These are phyloP conservation scores for Sclerotinia sclerotiorum DNA, from an alignment of 2,329 filamentous ascomycete species.

Conservation along the genomic window DNA sequence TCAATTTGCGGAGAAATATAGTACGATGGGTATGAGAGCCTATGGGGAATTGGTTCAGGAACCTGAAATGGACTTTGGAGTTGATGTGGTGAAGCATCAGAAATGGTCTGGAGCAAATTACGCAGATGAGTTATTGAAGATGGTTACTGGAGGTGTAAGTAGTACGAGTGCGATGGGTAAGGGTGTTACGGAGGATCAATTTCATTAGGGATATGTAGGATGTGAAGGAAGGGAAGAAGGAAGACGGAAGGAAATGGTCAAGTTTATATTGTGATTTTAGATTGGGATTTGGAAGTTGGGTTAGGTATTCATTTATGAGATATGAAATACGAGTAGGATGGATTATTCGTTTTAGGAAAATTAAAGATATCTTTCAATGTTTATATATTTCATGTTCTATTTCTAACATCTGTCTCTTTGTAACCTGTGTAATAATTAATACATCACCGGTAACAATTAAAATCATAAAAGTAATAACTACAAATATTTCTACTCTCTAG, in stretches of 20 bases:
- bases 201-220: constrained; percentile 52
- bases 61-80: constrained; percentile 85
- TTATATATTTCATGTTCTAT: neutral
- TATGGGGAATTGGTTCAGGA: constrained; percentile 98
- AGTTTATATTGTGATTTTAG: neutral
- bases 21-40: constrained; percentile 83
- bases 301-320: neutral
- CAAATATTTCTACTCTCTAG: too few species aligned
- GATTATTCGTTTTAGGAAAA: neutral
- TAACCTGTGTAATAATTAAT: too few species aligned
- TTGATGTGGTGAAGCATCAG: constrained; percentile 98
- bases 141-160: constrained; percentile 91
- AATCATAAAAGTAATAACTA: too few species aligned
- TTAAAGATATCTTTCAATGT: neutral
- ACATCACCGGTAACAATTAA: too few species aligned
- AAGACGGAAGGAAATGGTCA: neutral
- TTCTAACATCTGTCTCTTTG: too few species aligned
- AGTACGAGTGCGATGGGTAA: constrained; percentile 95
- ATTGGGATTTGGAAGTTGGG: neutral
- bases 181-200: constrained; percentile 97
- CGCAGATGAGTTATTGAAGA: constrained; percentile 91
- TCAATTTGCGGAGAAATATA: constrained; percentile 81
- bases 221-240: too few species aligned
- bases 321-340: neutral
- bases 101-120: constrained; percentile 98